A percentile compares a stretch with the other conserved stretches of the same genome.
Evolutionary conservation across 768 basidiomycete genomes (phyloP).

Genomic region (Trametes cubensis): DNA sequence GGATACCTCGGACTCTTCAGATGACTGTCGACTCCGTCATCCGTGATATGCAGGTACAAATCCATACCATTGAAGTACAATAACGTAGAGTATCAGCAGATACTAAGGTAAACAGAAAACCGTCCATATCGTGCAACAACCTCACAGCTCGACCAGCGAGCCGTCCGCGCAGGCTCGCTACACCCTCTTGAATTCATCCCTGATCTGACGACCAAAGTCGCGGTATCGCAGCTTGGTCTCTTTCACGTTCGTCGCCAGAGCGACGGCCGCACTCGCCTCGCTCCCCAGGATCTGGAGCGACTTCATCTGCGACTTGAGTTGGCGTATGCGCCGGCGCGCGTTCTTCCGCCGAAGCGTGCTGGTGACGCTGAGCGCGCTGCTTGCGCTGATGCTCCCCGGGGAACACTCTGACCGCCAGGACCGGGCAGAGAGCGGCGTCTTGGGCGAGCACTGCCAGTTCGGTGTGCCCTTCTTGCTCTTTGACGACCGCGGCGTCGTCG

Average conservation of each 20-base stretch:
- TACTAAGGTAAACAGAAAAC: no score
- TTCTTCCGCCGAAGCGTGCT: background rate
- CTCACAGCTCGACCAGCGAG: no score
- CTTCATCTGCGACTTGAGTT: constrained; percentile 8
- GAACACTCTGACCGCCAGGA: constrained; percentile 9
- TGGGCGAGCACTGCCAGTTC: constrained; percentile 9
- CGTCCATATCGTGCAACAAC: no score
- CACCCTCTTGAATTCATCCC: background rate
- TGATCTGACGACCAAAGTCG: background rate
- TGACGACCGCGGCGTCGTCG: background rate
- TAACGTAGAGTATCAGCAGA: no score
- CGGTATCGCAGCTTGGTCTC: constrained; percentile 11
- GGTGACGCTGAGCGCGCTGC: constrained; percentile 2
- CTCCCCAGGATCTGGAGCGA: constrained; percentile 10
- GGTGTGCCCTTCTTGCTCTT: no score
- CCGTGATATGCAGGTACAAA: no score
- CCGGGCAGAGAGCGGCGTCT: constrained; percentile 7
- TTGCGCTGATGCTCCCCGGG: constrained; percentile 1
- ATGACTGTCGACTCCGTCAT: no score
- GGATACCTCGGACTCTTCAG: no score
- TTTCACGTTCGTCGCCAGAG: constrained; percentile 8
- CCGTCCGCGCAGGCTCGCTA: background rate
- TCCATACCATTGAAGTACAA: no score
- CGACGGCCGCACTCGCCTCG: constrained; percentile 9
- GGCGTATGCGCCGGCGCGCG: constrained; percentile 1